phyloP scores from a whole-genome alignment of 768 basidiomycete genomes.

The Hygrophoropsis aurantiaca region DNA sequence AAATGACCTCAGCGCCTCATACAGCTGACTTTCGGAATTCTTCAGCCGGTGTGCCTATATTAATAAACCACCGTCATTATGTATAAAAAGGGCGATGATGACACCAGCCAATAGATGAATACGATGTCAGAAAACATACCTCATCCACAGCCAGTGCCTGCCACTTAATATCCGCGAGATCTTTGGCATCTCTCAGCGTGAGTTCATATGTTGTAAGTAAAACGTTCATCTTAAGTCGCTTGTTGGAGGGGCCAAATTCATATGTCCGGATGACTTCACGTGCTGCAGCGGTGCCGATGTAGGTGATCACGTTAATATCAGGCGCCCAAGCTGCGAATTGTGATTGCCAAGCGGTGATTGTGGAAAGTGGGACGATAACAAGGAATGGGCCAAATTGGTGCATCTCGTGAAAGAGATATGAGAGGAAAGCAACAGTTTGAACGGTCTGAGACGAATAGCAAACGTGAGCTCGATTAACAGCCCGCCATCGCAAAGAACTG shows the following conservation, averaged over 20 bases:
- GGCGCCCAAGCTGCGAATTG: constrained; percentile 96
- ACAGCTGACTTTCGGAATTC: constrained; percentile 96
- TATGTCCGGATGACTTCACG: constrained; percentile 89
- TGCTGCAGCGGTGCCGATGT: constrained; percentile 85
- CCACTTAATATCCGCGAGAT: constrained; percentile 94
- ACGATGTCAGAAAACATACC: constrained; percentile 40
- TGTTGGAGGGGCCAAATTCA: constrained; percentile 88
- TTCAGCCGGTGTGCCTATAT: constrained; percentile 91
- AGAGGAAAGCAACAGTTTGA: constrained; percentile 93
- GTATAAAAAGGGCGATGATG: not conserved
- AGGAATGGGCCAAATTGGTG: constrained; percentile 96
- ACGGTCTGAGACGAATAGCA: constrained; percentile 60
- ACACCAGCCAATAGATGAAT: not conserved
- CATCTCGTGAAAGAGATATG: constrained; percentile 89
- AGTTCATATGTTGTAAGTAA: constrained; percentile 96
- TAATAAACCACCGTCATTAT: constrained; percentile 14
- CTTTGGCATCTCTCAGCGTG: constrained; percentile 84
- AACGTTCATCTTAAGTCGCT: constrained; percentile 96
- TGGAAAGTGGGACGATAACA: constrained; percentile 96
- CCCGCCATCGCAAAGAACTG: not conserved
- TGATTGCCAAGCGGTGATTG: constrained; percentile 96
- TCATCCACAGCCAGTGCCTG: constrained; percentile 96
- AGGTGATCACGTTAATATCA: constrained; percentile 94
- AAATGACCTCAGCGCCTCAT: constrained; percentile 91
- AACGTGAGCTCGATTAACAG: constrained; percentile 14